These are phyloP conservation scores for Cyclanthera cordifolia DNA, from an alignment of 306 rosid species.

Conservation along the genomic window DNA sequence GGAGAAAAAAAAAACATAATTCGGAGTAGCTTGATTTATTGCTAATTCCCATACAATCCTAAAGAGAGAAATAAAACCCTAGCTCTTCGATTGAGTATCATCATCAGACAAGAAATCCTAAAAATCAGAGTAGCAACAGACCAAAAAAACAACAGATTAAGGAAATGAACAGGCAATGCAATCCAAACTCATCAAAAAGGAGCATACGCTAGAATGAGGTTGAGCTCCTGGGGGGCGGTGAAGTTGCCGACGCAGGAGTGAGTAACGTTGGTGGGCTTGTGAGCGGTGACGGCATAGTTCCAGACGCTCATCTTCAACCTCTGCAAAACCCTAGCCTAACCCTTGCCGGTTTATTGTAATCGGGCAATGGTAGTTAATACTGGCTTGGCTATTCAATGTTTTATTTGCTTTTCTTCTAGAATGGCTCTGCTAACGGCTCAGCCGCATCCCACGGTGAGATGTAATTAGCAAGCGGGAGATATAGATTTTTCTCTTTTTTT, in stretches of 20 bases:
- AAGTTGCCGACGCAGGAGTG: slow-evolving; percentile 98
- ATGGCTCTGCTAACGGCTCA: no score
- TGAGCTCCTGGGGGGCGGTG: slow-evolving; percentile 88
- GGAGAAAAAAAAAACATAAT: neutral
- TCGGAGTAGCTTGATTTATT: neutral
- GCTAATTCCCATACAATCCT: neutral
- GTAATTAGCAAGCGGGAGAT: no score
- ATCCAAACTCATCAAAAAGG: neutral
- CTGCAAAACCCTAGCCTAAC: slow-evolving; percentile 6
- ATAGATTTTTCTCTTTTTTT: no score
- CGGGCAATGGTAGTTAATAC: no score
- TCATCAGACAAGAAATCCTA: neutral
- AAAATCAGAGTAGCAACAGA: neutral
- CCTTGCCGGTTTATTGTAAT: neutral
- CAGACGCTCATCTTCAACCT: slow-evolving; percentile 61
- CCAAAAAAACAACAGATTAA: neutral
- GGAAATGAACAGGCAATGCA: neutral
- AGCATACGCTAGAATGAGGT: slow-evolving; percentile 76
- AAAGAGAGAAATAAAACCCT: neutral
- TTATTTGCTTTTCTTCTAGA: no score
- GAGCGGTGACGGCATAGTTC: slow-evolving; percentile 98
- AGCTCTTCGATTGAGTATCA: neutral
- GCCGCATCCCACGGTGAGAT: no score
- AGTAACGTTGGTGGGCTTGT: slow-evolving; percentile 88
- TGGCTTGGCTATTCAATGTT: no score